phyloP scores from a whole-genome alignment of 352 stramenopile species.

The Phytophthora aleatoria region DNA sequence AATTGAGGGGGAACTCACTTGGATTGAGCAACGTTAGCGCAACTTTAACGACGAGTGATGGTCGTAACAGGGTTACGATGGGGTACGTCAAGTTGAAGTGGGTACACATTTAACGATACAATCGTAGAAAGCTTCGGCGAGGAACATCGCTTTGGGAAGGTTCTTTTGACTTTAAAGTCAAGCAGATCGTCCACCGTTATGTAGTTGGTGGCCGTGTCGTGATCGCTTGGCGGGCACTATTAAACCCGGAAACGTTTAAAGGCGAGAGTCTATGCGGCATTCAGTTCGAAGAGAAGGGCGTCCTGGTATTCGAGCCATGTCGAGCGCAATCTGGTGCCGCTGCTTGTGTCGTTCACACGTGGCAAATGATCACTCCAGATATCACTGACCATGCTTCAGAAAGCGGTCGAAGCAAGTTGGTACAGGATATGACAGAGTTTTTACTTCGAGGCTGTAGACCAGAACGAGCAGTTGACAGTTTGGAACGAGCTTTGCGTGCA shows the following conservation, averaged over 20 bases:
- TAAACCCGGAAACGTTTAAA: not conserved
- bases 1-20: constrained; percentile 4
- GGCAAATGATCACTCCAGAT: constrained; percentile 42
- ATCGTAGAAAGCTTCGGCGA: too few relatives aligned
- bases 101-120: too few relatives aligned
- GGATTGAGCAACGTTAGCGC: constrained; percentile 7
- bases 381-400: constrained; percentile 4
- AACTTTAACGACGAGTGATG: constrained; percentile 13
- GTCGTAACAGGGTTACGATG: not conserved
- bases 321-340: not conserved
- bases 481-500: constrained; percentile 37
- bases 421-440: constrained; percentile 40
- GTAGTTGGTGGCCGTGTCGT: too few relatives aligned
- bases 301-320: not conserved
- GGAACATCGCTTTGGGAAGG: too few relatives aligned
- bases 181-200: too few relatives aligned
- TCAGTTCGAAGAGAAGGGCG: not conserved
- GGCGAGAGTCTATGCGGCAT: not conserved
- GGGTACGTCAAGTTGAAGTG: not conserved
- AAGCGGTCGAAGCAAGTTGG: constrained; percentile 14
- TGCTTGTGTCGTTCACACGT: constrained; percentile 40
- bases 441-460: constrained; percentile 31
- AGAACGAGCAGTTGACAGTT: constrained; percentile 35
- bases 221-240: not conserved
- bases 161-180: too few relatives aligned